These are phyloP conservation scores for Curvularia hawaiiensis DNA, from an alignment of 2,329 filamentous ascomycete species.

Conservation along the genomic window DNA sequence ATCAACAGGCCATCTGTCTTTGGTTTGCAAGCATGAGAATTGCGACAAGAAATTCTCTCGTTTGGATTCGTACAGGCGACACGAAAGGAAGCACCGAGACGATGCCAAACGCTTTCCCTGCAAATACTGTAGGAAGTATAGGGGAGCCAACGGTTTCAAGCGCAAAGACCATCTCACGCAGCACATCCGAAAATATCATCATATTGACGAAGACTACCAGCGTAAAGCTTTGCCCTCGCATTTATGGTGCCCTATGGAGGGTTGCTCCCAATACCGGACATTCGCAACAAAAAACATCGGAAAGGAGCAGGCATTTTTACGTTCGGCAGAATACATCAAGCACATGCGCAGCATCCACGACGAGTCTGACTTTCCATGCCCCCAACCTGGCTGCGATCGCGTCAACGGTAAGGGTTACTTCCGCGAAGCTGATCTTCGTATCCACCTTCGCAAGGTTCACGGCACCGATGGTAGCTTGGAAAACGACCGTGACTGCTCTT, in stretches of 20 bases:
- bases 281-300: rapidly evolving
- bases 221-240: no score
- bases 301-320: rapidly evolving
- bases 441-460: constrained; percentile 1
- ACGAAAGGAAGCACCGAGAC: neutral
- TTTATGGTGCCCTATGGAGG: neutral
- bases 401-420: constrained; percentile 4
- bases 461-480: neutral
- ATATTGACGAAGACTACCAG: neutral
- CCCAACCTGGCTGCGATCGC: constrained; percentile 2
- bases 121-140: constrained; percentile 3
- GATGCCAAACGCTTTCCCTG: constrained; percentile 2
- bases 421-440: neutral
- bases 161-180: constrained; percentile 6
- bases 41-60: neutral
- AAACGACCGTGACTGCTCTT: neutral
- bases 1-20: neutral
- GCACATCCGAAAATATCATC: constrained; percentile 3
- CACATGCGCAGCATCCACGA: constrained; percentile 3
- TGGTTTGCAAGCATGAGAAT: neutral
- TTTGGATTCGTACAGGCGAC: neutral
- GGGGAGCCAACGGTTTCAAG: constrained; percentile 1
- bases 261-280: rapidly evolving
- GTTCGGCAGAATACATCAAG: neutral
- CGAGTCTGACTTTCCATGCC: neutral